Base-by-base conservation (phyloP, 192 early-diverging fungal species). In the Coemansia sp. region DNA sequence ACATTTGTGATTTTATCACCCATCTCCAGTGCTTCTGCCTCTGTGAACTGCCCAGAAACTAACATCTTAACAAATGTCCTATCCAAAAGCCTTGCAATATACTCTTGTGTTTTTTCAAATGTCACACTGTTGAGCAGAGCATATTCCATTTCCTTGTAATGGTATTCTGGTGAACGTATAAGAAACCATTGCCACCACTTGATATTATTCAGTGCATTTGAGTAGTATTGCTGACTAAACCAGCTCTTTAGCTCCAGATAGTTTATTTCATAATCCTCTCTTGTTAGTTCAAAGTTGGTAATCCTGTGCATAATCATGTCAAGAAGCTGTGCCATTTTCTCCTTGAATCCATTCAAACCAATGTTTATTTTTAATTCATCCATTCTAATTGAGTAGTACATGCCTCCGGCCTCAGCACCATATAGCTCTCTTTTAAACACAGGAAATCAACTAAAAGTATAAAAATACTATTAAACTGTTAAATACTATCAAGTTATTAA, bases 381-480 rank as follows among this genome's bases (percentile, higher is more conserved):
- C 8, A 95, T 61, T 13, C 61, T 70, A 41, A 98, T 71, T 26
- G 74, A 77, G 62, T 90, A 96, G 15, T 71, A 68, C 3, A 92
- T 62, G n/a, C 92, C 94, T 1, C 93, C 93, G 1, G 90, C 74
- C 62, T 84, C 80, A 6, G 93, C 93, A 66, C 89, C 88, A 68
- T 95, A 93, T 0, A 92, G 84, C 65, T 90, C 91, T 62, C 93
- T 89, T 72, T 86, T 88, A 62, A 96, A 69, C n/a, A n/a, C n/a
- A n/a, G n/a, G n/a, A n/a, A n/a, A n/a, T n/a, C n/a, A n/a, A n/a
- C n/a, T n/a, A n/a, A n/a, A n/a, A n/a, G n/a, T n/a, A n/a, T n/a
- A n/a, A n/a, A n/a, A n/a, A n/a, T n/a, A n/a, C n/a, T n/a, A n/a
- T n/a, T n/a, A n/a, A n/a, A n/a, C n/a, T n/a, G n/a, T n/a, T n/a